Base-by-base conservation (phyloP, 441 rosid genomes). In the Theobroma grandiflorum region DNA sequence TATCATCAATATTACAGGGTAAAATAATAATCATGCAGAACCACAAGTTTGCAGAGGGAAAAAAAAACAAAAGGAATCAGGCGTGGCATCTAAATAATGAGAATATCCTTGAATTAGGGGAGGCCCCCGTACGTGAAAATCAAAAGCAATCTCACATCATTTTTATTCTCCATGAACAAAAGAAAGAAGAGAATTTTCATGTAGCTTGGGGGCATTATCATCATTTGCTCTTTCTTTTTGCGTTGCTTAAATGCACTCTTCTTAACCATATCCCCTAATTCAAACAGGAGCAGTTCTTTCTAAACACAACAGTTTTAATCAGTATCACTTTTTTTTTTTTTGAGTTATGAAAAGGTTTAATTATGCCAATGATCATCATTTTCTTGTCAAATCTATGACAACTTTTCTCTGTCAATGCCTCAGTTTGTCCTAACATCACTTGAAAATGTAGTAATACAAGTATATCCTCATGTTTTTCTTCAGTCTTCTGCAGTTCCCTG, bases 11-110 rank as follows among this genome's bases (percentile, higher is more conserved):
- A 80, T 78, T 73, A 80, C 57, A 70, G 26, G 55, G 77, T 69
- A 68, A 83, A 79, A 82, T 76, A 76, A 83, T 84, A 80, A 86
- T 83, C 73, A 80, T 82, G 83, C 66, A 82, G 77, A 80, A 64
- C 33, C 31, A 74, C 52, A 82, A 80, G 68, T 72, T 78, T 78
- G 50, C 77, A 40, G 61, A 67, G 67, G 67, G 75, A 14, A 63
- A 37, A 53, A 59, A 55, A 57, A 78, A 61, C 68, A 77, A 70
- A 80, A 67, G 77, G 68, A 86, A 85, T 86, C 87, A 90, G 90
- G 95, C 93, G 93, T 92, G 98, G 91, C 88, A 77, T 77, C 82
- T 88, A 84, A 79, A 90, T 85, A 88, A 88, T 88, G 88, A 88
- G 82, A 86, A 86, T 82, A 89, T 84, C 85, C 88, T 83, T 84